A percentile compares a stretch with the other conserved stretches of the same genome.
Conservation (phyloP, 176 grass and related monocot species). For the Carex pumila region DNA sequence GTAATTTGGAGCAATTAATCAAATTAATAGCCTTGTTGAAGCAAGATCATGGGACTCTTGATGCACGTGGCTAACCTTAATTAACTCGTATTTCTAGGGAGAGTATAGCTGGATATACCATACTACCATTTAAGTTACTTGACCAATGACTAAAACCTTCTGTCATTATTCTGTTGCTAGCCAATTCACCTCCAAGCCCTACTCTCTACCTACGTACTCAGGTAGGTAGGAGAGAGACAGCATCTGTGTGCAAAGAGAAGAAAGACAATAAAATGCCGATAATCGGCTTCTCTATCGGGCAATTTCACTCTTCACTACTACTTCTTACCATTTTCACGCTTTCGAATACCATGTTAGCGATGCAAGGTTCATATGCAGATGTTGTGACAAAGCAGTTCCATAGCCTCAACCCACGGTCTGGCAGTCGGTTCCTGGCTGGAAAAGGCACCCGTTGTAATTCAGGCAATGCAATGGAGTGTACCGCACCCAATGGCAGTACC, state of each 20-base stretch:
- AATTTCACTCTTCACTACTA: background rate
- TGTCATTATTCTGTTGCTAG: background rate
- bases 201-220: background rate
- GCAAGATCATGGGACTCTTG: background rate
- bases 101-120: constrained; percentile 8
- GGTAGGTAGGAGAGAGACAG: background rate
- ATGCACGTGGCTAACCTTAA: constrained; percentile 18
- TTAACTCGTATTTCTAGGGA: constrained; percentile 6
- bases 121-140: constrained; percentile 10
- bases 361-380: background rate
- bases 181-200: background rate
- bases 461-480: constrained; percentile 4
- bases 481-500: background rate
- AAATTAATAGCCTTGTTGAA: background rate
- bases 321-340: background rate
- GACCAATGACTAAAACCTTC: background rate
- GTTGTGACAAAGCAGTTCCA: constrained; percentile 19
- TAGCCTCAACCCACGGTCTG: background rate
- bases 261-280: background rate
- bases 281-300: background rate
- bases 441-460: background rate
- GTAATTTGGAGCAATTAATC: too few relatives aligned
- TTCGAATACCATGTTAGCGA: background rate
- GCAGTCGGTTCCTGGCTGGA: constrained; percentile 30
- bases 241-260: background rate